These are phyloP conservation scores for Crithidia sp. DNA, from an alignment of 208 protist species.

Conservation along the genomic window DNA sequence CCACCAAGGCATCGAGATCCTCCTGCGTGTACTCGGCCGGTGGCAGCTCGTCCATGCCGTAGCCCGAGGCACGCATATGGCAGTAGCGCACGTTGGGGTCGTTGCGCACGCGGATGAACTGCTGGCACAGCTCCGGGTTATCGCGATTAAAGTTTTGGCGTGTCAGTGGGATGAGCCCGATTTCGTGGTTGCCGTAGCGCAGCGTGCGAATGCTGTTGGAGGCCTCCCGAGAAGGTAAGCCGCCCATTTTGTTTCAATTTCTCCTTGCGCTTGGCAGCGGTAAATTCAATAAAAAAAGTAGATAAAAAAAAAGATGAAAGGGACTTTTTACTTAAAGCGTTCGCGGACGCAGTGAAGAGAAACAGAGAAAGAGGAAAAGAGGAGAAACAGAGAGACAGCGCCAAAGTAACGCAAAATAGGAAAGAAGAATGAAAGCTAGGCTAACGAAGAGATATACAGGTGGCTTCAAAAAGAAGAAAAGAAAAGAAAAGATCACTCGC, in stretches of 20 bases:
- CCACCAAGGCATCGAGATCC: constrained; percentile 53
- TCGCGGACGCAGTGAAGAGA: no score
- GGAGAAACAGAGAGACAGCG: constrained; percentile 14
- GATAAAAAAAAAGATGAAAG: no score
- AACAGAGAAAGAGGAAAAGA: neutral
- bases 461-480: neutral
- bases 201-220: constrained; percentile 59
- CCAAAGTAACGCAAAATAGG: neutral
- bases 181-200: constrained; percentile 76
- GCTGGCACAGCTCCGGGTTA: constrained; percentile 45
- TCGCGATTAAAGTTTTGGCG: constrained; percentile 49
- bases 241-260: constrained; percentile 35
- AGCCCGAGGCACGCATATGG: constrained; percentile 49
- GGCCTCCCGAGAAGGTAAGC: constrained; percentile 52
- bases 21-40: constrained; percentile 53
- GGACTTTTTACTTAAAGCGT: no score
- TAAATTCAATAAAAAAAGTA: no score
- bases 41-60: constrained; percentile 51
- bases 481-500: constrained; percentile 4
- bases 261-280: neutral
- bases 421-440: neutral
- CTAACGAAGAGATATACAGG: constrained; percentile 2
- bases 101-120: constrained; percentile 75
- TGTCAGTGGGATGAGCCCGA: constrained; percentile 67
- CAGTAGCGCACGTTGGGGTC: constrained; percentile 76